Base-by-base conservation (phyloP, 1,284 basidiomycete species). In the Cutaneotrichosporon sp. region DNA sequence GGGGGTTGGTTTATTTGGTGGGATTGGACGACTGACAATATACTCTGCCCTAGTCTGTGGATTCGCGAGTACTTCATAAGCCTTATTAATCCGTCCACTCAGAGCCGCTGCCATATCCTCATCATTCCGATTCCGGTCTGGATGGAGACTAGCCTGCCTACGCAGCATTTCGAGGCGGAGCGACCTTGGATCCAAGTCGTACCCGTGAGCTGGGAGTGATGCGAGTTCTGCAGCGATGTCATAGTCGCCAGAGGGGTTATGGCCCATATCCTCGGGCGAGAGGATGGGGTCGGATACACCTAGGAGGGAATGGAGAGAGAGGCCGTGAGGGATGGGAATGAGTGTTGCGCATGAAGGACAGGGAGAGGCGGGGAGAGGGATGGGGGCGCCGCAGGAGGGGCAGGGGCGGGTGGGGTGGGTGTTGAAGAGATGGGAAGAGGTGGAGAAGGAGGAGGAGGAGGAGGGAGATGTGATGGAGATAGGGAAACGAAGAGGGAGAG, bases 11-110 rank as follows among this genome's bases (percentile, higher is more conserved):
- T n/a, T n/a, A n/a, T n/a, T n/a, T n/a, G n/a, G n/a, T n/a, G n/a
- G n/a, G n/a, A n/a, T n/a, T n/a, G n/a, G 34, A 1, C 34, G 11
- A 36, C 34, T 36, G 34, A 80, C 80, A 9, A 81, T 72, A 64
- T 81, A 81, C 60, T 81, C 78, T 36, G 80, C 77, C 18, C 80
- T 63, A 31, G 68, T 68, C 31, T 81, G 62, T 3, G 80, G 80
- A 57, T 75, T 70, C 18, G 72, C 73, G 22, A 81, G 67, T 5
- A 73, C 71, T 53, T 73, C 72, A 65, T 81, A 80, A 30, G 80
- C 80, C 62, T 75, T 75, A 64, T 82, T 81, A 1, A 80, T 68
- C 47, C 73, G 64, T 10, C 71, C 75, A 55, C 74, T 76, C 36
- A 79, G 65, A 21, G 74, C 73, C 32, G 71, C 69, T 1, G 79